Evolutionary conservation across 768 basidiomycete genomes (phyloP).

Genomic region (Saitozyma podzolica): DNA sequence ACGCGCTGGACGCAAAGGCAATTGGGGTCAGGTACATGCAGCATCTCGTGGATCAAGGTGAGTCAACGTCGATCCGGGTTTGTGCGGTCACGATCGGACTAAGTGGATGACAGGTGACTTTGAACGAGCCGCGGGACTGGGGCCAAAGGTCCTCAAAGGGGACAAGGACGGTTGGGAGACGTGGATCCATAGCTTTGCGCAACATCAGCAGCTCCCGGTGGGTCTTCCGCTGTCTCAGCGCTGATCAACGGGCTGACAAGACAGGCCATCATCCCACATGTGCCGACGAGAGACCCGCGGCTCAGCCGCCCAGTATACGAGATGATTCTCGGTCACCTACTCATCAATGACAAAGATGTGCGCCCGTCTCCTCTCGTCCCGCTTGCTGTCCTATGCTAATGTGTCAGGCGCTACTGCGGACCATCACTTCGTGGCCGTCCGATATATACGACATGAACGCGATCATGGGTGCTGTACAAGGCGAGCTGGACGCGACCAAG

Average conservation of each 20-base stretch:
- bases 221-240: constrained; percentile 26
- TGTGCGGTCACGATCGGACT: not conserved
- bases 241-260: constrained; percentile 10
- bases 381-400: not conserved
- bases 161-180: constrained; percentile 87
- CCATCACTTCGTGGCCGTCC: constrained; percentile 83
- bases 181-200: constrained; percentile 88
- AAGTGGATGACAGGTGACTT: constrained; percentile 60
- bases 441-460: constrained; percentile 85
- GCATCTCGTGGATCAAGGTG: constrained; percentile 78
- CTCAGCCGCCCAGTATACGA: constrained; percentile 86
- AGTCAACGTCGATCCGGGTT: constrained; percentile 24
- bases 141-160: constrained; percentile 79
- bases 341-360: constrained; percentile 74
- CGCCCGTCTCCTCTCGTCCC: constrained; percentile 17
- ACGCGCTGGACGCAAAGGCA: constrained; percentile 51
- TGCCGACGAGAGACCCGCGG: constrained; percentile 79
- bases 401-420: constrained; percentile 68
- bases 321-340: constrained; percentile 85
- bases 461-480: constrained; percentile 83
- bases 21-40: constrained; percentile 87
- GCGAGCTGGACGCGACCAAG: constrained; percentile 67
- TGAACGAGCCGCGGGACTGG: constrained; percentile 74
- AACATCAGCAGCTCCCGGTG: constrained; percentile 76
- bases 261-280: constrained; percentile 81